These are phyloP conservation scores for Poa annua DNA, from an alignment of 176 grass and related monocot genomes.

Conservation along the genomic window DNA sequence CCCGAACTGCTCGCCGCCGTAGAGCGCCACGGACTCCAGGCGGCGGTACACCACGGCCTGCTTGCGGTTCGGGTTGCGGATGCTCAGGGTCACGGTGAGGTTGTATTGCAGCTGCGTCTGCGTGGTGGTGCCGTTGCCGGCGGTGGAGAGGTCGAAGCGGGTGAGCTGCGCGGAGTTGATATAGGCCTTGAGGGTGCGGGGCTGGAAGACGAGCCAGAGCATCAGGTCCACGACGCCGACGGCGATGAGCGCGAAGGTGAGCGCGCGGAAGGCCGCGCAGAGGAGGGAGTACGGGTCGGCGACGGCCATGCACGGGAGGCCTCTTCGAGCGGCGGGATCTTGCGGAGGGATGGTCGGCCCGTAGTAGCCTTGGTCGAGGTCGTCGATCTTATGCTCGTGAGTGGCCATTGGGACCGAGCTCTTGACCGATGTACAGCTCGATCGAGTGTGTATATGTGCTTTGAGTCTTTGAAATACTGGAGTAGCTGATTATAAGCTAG, in stretches of 20 bases:
- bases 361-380: no score
- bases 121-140: background rate
- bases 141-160: constrained; percentile 49
- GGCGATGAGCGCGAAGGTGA: constrained; percentile 40
- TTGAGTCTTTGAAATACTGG: no score
- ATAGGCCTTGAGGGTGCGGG: constrained; percentile 49
- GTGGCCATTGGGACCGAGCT: no score
- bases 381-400: no score
- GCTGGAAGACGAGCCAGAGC: constrained; percentile 65
- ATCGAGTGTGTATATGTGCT: no score
- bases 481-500: no score
- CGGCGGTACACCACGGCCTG: constrained; percentile 53
- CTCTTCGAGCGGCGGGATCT: no score
- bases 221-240: constrained; percentile 49
- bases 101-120: constrained; percentile 46
- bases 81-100: constrained; percentile 44
- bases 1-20: constrained; percentile 41
- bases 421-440: no score
- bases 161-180: constrained; percentile 50
- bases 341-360: no score
- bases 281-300: background rate
- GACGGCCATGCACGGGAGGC: no score
- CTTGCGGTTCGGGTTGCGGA: constrained; percentile 66
- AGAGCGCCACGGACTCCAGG: constrained; percentile 57
- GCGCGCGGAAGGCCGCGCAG: constrained; percentile 29